A percentile compares a stretch with the other conserved stretches of the same genome.
phyloP scores from a whole-genome alignment of 2,329 filamentous ascomycete genomes.

The Aspergillus sp. region DNA sequence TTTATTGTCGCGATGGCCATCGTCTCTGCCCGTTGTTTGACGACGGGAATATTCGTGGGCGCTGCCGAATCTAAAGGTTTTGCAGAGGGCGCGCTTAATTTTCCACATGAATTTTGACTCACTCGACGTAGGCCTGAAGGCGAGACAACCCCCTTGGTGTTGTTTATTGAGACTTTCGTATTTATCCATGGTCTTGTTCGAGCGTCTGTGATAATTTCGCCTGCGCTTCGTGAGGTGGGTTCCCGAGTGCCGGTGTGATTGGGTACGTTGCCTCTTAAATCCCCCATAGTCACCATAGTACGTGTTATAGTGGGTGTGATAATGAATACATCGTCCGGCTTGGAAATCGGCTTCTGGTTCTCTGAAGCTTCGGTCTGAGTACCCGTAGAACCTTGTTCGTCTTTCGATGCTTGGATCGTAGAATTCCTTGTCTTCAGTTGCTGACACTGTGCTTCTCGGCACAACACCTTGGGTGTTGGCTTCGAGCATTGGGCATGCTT shows the following conservation, averaged over 20 bases:
- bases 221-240: slow-evolving; percentile 20
- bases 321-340: slow-evolving; percentile 36
- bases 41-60: slow-evolving; percentile 13
- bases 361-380: slow-evolving; percentile 15
- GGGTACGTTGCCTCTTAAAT: slow-evolving; percentile 18
- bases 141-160: slow-evolving; percentile 23
- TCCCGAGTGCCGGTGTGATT: slow-evolving; percentile 18
- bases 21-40: slow-evolving; percentile 15
- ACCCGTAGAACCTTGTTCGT: slow-evolving; percentile 19
- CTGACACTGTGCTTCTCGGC: slow-evolving; percentile 22
- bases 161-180: too few species aligned
- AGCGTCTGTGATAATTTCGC: slow-evolving; percentile 29
- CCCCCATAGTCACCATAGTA: slow-evolving; percentile 37
- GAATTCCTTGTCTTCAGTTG: slow-evolving; percentile 17
- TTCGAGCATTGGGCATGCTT: slow-evolving; percentile 36
- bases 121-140: slow-evolving; percentile 28
- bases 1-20: slow-evolving; percentile 9
- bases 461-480: slow-evolving; percentile 27
- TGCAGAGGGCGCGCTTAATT: slow-evolving; percentile 23
- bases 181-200: slow-evolving; percentile 17
- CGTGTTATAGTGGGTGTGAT: slow-evolving; percentile 44
- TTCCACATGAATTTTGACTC: slow-evolving; percentile 23
- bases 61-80: slow-evolving; percentile 20
- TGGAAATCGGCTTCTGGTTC: slow-evolving; percentile 14
- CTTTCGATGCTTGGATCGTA: slow-evolving; percentile 24